Evolutionary conservation across 1,139 yeast species (phyloP).

Genomic region (Lizanozyma gosingica): DNA sequence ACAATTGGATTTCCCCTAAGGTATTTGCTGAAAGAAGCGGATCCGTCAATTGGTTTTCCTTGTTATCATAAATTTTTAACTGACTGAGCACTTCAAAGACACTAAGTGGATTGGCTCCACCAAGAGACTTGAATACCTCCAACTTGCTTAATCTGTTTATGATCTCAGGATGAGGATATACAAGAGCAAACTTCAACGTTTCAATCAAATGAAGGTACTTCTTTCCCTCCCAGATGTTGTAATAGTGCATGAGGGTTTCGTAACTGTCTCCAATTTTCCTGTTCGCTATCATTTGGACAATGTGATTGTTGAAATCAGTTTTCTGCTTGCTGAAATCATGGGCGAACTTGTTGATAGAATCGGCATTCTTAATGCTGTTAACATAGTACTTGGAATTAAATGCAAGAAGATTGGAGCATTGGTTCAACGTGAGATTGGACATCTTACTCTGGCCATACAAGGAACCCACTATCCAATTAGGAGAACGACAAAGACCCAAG

Average conservation of each 20-base stretch:
- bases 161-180: constrained; percentile 27
- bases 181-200: constrained; percentile 20
- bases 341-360: constrained; percentile 12
- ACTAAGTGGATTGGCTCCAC: constrained; percentile 8
- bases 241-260: constrained; percentile 7
- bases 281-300: not conserved
- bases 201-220: constrained; percentile 17
- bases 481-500: constrained; percentile 15
- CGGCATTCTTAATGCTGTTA: constrained; percentile 15
- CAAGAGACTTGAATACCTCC: constrained; percentile 8
- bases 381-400: constrained; percentile 16
- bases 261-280: not conserved
- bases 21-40: constrained; percentile 22
- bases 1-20: constrained; percentile 15
- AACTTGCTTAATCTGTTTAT: constrained; percentile 10
- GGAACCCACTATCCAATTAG: constrained; percentile 21
- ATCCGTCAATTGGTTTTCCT: constrained; percentile 18
- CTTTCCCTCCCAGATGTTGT: constrained; percentile 28
- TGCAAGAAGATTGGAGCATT: constrained; percentile 20
- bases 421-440: constrained; percentile 2
- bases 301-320: constrained; percentile 2
- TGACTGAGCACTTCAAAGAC: constrained; percentile 13
- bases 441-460: not conserved
- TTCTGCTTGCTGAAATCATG: constrained; percentile 5
- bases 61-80: constrained; percentile 18